A percentile compares a stretch with the other conserved stretches of the same genome.
Evolutionary conservation across 257 asterid species (phyloP).

Genomic region (Buddleja alternifolia): DNA sequence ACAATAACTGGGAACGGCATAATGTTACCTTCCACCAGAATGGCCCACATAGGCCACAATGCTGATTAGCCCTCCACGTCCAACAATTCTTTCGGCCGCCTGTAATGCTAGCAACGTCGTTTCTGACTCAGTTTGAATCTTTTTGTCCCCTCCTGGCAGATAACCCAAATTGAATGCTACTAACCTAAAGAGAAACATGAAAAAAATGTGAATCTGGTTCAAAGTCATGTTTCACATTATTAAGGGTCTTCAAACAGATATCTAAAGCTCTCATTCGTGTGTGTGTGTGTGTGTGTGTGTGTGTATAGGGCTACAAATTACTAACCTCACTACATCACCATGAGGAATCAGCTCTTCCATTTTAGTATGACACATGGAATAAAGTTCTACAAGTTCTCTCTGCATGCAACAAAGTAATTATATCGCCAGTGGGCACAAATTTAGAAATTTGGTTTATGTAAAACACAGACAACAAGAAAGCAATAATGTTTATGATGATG

Average conservation of each 20-base stretch:
- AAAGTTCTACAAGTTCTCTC: conserved; percentile 84
- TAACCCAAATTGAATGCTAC: conserved; percentile 97
- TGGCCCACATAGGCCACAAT: conserved; percentile 79
- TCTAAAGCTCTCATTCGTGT: background rate
- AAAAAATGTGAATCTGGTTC: conserved; percentile 8
- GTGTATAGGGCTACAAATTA: background rate
- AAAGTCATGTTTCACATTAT: background rate
- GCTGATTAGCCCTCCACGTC: conserved; percentile 87
- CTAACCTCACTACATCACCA: conserved; percentile 71
- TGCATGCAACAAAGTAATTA: conserved; percentile 39
- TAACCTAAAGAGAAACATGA: conserved; percentile 47
- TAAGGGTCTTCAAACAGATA: background rate
- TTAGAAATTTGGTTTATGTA: background rate
- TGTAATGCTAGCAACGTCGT: conserved; percentile 78
- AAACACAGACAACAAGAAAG: conserved; percentile 16
- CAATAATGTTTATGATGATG: conserved; percentile 8
- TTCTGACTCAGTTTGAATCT: conserved; percentile 59
- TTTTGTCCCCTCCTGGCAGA: conserved; percentile 91
- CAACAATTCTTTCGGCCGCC: conserved; percentile 68
- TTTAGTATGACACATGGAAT: conserved; percentile 75
- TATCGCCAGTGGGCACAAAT: conserved; percentile 3
- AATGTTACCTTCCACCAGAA: conserved; percentile 74
- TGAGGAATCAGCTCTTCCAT: conserved; percentile 82
- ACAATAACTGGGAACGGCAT: background rate
- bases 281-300: no score